A percentile compares a stretch with the other conserved stretches of the same genome.
Conservation (phyloP, 805 yeast genomes). For the Naumovozyma baii region DNA sequence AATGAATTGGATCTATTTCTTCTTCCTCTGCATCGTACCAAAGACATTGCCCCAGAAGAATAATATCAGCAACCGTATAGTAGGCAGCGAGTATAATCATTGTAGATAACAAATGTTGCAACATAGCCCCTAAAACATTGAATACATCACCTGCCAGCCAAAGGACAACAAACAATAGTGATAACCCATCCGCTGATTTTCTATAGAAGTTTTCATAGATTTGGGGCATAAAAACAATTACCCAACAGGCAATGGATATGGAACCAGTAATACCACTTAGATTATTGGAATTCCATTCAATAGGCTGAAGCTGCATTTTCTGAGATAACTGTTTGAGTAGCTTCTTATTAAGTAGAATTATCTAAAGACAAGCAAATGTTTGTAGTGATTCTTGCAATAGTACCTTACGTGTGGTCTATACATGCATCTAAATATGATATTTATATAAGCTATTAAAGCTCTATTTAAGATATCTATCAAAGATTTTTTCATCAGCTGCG, state of each 20-base stretch:
- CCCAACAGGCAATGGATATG: constrained; percentile 94
- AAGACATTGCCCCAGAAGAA: constrained; percentile 73
- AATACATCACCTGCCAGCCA: constrained; percentile 95
- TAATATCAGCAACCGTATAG: constrained; percentile 84
- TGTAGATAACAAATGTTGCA: constrained; percentile 88
- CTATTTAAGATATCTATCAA: no score
- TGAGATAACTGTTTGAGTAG: no score
- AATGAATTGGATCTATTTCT: constrained; percentile 61
- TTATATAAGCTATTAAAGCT: no score
- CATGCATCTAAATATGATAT: no score
- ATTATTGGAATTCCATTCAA: constrained; percentile 55
- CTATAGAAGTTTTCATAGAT: constrained; percentile 83
- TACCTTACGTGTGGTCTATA: no score
- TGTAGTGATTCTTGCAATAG: no score
- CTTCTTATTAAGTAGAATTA: no score
- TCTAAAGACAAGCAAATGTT: no score
- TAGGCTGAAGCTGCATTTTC: constrained; percentile 33
- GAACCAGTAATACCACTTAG: constrained; percentile 67
- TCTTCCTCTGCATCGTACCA: constrained; percentile 36
- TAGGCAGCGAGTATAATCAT: constrained; percentile 89
- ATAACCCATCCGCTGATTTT: constrained; percentile 82
- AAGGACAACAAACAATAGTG: constrained; percentile 72
- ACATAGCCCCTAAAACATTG: constrained; percentile 81
- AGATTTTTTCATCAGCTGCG: no score
- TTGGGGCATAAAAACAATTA: constrained; percentile 94